Percentiles rank a stretch among this genome's conserved stretches.
Conservation (phyloP, 2,329 filamentous ascomycete genomes). For the Colletotrichum liaoningense region DNA sequence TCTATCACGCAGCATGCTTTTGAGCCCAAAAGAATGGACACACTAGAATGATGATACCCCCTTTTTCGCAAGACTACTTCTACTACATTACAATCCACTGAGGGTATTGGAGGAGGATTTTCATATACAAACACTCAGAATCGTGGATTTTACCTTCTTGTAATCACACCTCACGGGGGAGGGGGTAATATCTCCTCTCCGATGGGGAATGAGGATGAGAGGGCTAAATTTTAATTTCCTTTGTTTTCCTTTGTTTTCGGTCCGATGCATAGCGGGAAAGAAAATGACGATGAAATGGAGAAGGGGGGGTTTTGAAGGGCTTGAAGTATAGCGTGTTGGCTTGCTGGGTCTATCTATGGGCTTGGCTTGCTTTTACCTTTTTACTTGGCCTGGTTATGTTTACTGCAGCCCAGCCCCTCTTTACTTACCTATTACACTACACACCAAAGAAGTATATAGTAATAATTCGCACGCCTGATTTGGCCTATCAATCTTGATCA, state of each 20-base stretch:
- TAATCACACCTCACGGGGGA: neutral
- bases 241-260: slow-evolving; percentile 15
- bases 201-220: neutral
- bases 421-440: slow-evolving; percentile 15
- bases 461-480: slow-evolving; percentile 34
- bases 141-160: neutral
- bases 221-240: slow-evolving; percentile 21
- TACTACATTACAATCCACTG: slow-evolving; percentile 7
- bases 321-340: neutral
- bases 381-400: slow-evolving; percentile 1
- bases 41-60: slow-evolving; percentile 52
- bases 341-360: slow-evolving; percentile 9
- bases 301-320: neutral
- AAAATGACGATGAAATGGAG: slow-evolving; percentile 27
- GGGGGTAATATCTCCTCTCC: neutral
- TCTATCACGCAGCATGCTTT: slow-evolving; percentile 26
- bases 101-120: slow-evolving; percentile 4
- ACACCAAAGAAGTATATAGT: slow-evolving; percentile 36
- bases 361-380: slow-evolving; percentile 1
- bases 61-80: slow-evolving; percentile 40
- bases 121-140: slow-evolving; percentile 19
- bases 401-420: neutral
- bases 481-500: neutral
- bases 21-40: slow-evolving; percentile 33
- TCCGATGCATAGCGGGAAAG: slow-evolving; percentile 15